Evolutionary conservation across 1,139 yeast genomes (phyloP), one percentile per base, ranked within the genome.

Genomic region (Casaregolazyma suthepensis): DNA sequence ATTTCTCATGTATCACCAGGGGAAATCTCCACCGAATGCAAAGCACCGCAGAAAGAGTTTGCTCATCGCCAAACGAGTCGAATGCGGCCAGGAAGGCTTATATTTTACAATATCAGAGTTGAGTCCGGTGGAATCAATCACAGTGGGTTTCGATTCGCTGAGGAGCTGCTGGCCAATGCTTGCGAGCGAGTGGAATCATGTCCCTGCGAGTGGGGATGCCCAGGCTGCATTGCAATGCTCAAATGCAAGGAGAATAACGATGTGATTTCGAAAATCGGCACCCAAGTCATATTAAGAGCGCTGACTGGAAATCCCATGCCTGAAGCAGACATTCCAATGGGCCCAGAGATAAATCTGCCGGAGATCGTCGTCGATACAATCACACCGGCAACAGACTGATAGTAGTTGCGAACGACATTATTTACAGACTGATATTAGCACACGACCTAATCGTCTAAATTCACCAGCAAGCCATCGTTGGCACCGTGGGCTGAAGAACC

Each of bases 41-140:
- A 93, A 63, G 96, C 98, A 0, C 97, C 99, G 0, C 95, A 88
- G 60, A 93, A 93, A 65, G 99, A 93, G 65, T 87, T 90, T 74
- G 87, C 96, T 1, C 77, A 78, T 45, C 71, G 88, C 22, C 85
- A 85, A 63, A 77, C 90, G 0, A 69, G 70, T 15, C 73, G 99
- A 44, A 78, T 79, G 56, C 71, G 99, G 46, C 98, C 98, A 0
- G 96, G 96, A 0, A 75, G 99, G 53, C 71, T 93, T 46, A 80
- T 91, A 1, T 87, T 93, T 62, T 84, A 83, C 65, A 99, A 93
- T 67, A 76, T 88, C 0, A 82, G 82, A 62, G 96, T 37, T 10
- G 52, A 49, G 15, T 43, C 52, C 7, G 44, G 44, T 31, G 46
- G 43, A 5, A 72, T 91, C 44, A 79, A 90, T 1, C 76, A 82